Base-by-base conservation (phyloP, 768 basidiomycete species). In the Amanita rimosa region DNA sequence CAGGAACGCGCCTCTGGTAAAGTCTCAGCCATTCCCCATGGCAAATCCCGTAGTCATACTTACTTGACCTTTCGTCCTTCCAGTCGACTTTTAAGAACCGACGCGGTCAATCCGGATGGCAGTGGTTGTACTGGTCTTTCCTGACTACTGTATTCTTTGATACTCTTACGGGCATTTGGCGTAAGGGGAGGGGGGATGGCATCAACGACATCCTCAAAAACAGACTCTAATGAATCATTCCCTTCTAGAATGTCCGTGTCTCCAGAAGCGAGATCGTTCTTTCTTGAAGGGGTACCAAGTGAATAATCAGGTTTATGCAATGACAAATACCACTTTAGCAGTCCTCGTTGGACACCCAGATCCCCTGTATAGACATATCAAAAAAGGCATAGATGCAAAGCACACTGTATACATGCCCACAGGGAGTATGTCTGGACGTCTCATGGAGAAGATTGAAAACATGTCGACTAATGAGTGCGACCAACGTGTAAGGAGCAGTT, bases 361-460 rank as follows among this genome's bases (percentile, higher is more conserved):
- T 94, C 91, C 6, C 89, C 83, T 83, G 60, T 44, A 8, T 9
- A 53, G 46, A 27, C 29, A 52, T 29, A 47, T 33, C 42, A 53
- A 43, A 4, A 26, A 44, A 27, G 21, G 27, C 26, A 39, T 22
- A 19, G 14, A 34, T 36, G 9, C 40, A 40, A 2, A 31, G 46
- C n/a, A 26, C 29, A 43, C 21, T 22, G 27, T 33, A n/a, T 33
- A 46, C 62, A 33, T 51, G 65, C 67, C 64, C 53, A 71, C 64
- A 42, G 68, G 64, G 21, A 94, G 70, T 46, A 96, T 84, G 60
- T 94, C 79, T 1, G 86, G 86, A 16, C 90, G 79, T 0, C 89
- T 74, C 27, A 93, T 68, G 2, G 87, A 84, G 64, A 94, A 95
- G 38, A 96, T 88, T 11, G 85, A 75, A 58, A 94, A 94, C 92